Percentiles rank a stretch among this genome's conserved stretches.
Conservation (phyloP, 202 grass and related monocot genomes). For the Eragrostis tef region DNA sequence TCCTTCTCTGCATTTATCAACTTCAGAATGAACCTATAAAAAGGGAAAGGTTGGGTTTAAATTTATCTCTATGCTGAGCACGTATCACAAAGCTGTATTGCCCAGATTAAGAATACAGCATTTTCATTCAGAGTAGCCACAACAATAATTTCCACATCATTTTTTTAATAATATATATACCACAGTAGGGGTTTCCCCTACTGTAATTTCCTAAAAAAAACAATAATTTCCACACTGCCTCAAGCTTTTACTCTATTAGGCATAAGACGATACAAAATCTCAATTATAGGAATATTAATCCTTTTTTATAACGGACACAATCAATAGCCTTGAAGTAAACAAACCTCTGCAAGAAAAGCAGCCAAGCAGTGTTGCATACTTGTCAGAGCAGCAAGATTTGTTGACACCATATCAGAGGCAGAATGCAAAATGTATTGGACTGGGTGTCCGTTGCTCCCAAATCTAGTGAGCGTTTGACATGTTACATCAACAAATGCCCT, state of each 20-base stretch:
- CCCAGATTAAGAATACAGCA: slow-evolving; percentile 18
- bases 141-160: slow-evolving; percentile 3
- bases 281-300: not conserved
- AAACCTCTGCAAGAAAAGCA: slow-evolving; percentile 88
- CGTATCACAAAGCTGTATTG: slow-evolving; percentile 26
- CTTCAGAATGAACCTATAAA: slow-evolving; percentile 80
- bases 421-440: slow-evolving; percentile 65
- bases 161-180: too few species aligned
- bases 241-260: slow-evolving; percentile 11
- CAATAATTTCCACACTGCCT: not conserved
- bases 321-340: slow-evolving; percentile 28
- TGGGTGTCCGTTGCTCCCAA: slow-evolving; percentile 57
- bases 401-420: slow-evolving; percentile 80
- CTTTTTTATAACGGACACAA: slow-evolving; percentile 19
- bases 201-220: too few species aligned
- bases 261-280: not conserved
- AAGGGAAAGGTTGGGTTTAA: slow-evolving; percentile 1
- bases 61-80: slow-evolving; percentile 28
- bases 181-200: too few species aligned
- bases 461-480: slow-evolving; percentile 57
- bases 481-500: slow-evolving; percentile 71
- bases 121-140: slow-evolving; percentile 19
- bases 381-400: slow-evolving; percentile 65
- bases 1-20: slow-evolving; percentile 64
- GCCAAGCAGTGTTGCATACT: slow-evolving; percentile 74